phyloP scores from a whole-genome alignment of 2,329 filamentous ascomycete genomes.

The Alternaria hordeiaustralica region DNA sequence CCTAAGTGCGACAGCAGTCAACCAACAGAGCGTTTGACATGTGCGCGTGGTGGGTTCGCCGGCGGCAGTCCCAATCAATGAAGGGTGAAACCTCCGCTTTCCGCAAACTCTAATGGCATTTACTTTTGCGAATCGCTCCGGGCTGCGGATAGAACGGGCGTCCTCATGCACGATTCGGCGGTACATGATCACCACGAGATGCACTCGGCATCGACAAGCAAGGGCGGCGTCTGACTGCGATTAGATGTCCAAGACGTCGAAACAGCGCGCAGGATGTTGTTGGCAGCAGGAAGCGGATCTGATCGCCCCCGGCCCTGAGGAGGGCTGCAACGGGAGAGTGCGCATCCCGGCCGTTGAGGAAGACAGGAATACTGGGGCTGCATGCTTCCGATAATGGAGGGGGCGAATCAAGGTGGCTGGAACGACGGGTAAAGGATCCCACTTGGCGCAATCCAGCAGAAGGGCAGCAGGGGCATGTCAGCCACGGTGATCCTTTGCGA shows the following conservation, averaged over 20 bases:
- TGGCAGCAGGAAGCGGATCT: slow-evolving; percentile 8
- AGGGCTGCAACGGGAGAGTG: slow-evolving; percentile 15
- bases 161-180: slow-evolving; percentile 4
- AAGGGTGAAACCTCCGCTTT: slow-evolving; percentile 15
- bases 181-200: neutral
- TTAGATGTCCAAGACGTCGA: neutral
- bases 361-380: slow-evolving; percentile 5
- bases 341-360: slow-evolving; percentile 10
- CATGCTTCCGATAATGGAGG: slow-evolving; percentile 3
- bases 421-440: slow-evolving; percentile 10
- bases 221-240: neutral
- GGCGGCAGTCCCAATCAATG: slow-evolving; percentile 1
- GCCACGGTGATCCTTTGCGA: slow-evolving; percentile 16
- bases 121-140: slow-evolving; percentile 13
- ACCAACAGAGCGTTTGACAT: slow-evolving; percentile 14
- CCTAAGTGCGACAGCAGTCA: neutral
- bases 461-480: slow-evolving; percentile 10
- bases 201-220: neutral
- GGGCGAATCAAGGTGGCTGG: slow-evolving; percentile 12
- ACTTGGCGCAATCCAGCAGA: slow-evolving; percentile 15
- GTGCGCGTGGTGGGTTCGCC: slow-evolving; percentile 9
- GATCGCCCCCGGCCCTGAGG: slow-evolving; percentile 11
- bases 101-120: neutral
- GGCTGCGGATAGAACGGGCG: slow-evolving; percentile 2
- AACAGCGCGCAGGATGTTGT: neutral